These are phyloP conservation scores for Fusarium drepaniforme DNA, from an alignment of 2,329 filamentous ascomycete genomes.

Conservation along the genomic window DNA sequence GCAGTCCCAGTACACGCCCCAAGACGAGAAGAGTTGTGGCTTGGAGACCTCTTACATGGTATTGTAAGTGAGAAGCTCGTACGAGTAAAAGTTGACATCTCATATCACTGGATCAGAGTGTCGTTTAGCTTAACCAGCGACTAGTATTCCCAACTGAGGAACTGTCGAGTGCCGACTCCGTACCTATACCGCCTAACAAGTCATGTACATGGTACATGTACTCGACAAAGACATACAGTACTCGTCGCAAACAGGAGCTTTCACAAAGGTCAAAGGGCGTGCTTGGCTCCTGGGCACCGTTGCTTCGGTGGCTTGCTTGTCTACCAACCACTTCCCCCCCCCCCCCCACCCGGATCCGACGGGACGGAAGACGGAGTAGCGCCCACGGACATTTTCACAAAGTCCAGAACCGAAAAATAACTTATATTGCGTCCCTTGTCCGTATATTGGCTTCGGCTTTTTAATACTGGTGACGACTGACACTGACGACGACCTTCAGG, in stretches of 20 bases:
- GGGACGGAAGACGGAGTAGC: neutral
- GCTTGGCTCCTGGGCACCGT: neutral
- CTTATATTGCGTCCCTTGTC: neutral
- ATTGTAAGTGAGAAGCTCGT: neutral
- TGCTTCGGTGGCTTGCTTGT: neutral
- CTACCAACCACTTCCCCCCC: neutral
- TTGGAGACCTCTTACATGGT: neutral
- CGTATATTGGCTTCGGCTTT: neutral
- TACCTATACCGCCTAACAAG: neutral
- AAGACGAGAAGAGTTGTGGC: neutral
- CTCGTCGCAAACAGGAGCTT: neutral
- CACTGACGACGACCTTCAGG: conserved; percentile 2
- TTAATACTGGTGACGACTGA: neutral
- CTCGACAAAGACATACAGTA: neutral
- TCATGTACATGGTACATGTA: neutral
- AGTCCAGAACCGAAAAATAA: conserved; percentile 1
- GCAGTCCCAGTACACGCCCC: neutral
- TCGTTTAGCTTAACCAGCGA: neutral
- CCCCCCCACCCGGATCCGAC: conserved; percentile 18
- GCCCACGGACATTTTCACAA: neutral
- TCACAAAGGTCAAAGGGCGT: neutral
- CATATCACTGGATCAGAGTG: neutral
- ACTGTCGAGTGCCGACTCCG: neutral
- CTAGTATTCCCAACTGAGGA: neutral
- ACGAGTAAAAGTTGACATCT: neutral